Base-by-base conservation (phyloP, 2,329 filamentous ascomycete species). In the Aspergillus fumigatiaffinis region DNA sequence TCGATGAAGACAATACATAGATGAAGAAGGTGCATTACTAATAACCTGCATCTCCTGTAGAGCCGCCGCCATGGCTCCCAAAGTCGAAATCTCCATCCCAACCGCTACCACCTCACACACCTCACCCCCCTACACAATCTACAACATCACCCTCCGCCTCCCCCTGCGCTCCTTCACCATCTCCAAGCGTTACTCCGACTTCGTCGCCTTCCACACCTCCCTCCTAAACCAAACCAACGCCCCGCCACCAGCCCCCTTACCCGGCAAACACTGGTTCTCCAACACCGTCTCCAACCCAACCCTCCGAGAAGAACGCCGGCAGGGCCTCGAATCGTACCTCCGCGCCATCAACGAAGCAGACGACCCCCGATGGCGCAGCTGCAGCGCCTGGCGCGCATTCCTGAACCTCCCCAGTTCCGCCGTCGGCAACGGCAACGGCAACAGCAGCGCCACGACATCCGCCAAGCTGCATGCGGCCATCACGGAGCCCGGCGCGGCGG, bases 171-270 rank as follows among this genome's bases (percentile, higher is more conserved):
- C 82, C 51, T 82, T 83, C 63, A 83, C 79, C 47, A 72, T 86
- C 55, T 78, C 77, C 49, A 87, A 87, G 70, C 84, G 85, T 63
- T 88, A 87, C 76, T 85, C 83, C 52, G 85, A 87, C 71, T 88
- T 88, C 71, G 69, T 76, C 47, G 66, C 77, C 54, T 81, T 88
- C 55, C 79, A 88, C 71, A 70, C 71, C 3, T 71, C 77, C 2
- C 76, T 87, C 6, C 73, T 74, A 35, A 75, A 77, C 23, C 79
- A 84, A 62, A 78, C 80, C 6, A 79, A 78, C 61, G 60, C 72
- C 10, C 63, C 81, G 8, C 84, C 85, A 2, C 84, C 85, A 0
- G 73, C 73, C 0, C 63, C 82, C 0, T 75, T 87, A 0, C 85
- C 85, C 1, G 68, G 76, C 0, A 88, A 88, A 67, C 82, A 81